A percentile compares a stretch with the other conserved stretches of the same genome.
These are phyloP conservation scores for Asterophora parasitica DNA, from an alignment of 768 basidiomycete genomes.

Conservation along the genomic window DNA sequence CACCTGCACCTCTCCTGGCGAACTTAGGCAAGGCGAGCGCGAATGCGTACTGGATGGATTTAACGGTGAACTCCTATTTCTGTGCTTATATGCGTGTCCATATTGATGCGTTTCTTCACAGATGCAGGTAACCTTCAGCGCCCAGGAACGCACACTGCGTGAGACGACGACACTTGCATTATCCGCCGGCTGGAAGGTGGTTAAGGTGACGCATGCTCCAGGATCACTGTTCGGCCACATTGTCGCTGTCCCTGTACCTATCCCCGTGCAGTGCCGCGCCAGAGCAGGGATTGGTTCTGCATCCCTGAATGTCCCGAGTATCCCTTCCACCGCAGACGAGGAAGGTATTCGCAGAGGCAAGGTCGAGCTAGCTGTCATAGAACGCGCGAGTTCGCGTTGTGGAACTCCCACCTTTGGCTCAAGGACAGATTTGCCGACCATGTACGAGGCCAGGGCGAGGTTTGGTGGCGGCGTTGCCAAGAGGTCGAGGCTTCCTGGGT, in stretches of 20 bases:
- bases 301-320: conserved; percentile 18
- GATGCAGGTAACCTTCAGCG: conserved; percentile 70
- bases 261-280: conserved; percentile 33
- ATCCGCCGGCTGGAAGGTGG: conserved; percentile 59
- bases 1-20: conserved; percentile 58
- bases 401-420: conserved; percentile 64
- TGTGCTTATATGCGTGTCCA: not conserved
- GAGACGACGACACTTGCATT: conserved; percentile 51
- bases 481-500: conserved; percentile 15
- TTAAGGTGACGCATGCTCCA: conserved; percentile 49
- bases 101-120: conserved; percentile 20
- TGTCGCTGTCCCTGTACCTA: conserved; percentile 54
- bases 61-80: conserved; percentile 42
- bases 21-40: conserved; percentile 72
- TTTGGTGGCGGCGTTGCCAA: conserved; percentile 26
- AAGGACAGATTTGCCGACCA: conserved; percentile 39
- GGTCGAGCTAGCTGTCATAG: conserved; percentile 30
- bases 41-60: conserved; percentile 67
- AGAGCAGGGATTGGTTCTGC: conserved; percentile 20
- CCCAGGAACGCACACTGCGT: conserved; percentile 65
- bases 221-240: conserved; percentile 71
- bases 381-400: conserved; percentile 47
- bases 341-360: conserved; percentile 8
- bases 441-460: conserved; percentile 38
- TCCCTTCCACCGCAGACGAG: not conserved